phyloP scores from a whole-genome alignment of 2,329 filamentous ascomycete species.

The Alternaria ethzedia region DNA sequence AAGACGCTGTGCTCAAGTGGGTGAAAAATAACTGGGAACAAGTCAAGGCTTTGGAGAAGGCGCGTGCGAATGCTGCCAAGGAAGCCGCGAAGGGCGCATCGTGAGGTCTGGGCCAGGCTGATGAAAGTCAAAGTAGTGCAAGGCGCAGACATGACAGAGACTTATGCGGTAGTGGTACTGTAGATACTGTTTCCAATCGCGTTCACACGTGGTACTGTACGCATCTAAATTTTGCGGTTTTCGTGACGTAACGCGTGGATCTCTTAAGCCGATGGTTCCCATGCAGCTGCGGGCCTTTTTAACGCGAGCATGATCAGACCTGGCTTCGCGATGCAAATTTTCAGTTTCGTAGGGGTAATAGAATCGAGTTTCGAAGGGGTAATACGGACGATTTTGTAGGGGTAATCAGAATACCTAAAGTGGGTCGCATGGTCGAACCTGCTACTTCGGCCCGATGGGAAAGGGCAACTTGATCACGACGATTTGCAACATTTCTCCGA shows the following conservation, averaged over 20 bases:
- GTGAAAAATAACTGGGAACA: conserved; percentile 39
- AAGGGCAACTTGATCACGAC: conserved; percentile 15
- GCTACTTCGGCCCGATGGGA: conserved; percentile 22
- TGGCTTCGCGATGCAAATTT: conserved; percentile 31
- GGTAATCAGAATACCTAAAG: conserved; percentile 31
- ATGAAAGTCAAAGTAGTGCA: background rate
- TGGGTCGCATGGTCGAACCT: conserved; percentile 14
- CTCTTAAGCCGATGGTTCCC: conserved; percentile 31
- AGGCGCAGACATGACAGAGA: background rate
- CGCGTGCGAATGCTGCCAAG: conserved; percentile 20
- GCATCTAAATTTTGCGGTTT: conserved; percentile 7
- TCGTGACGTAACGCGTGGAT: conserved; percentile 12
- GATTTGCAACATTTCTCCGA: background rate
- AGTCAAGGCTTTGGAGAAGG: conserved; percentile 40
- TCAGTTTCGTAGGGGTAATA: conserved; percentile 49
- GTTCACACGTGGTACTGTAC: background rate
- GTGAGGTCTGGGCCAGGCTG: background rate
- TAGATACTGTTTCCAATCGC: background rate
- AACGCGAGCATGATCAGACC: background rate
- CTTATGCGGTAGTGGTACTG: background rate
- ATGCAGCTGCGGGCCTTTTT: conserved; percentile 7
- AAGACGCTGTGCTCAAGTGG: conserved; percentile 34
- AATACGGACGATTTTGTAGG: conserved; percentile 42
- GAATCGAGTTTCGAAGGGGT: conserved; percentile 42
- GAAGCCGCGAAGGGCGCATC: conserved; percentile 7